Percentiles rank a stretch among this genome's conserved stretches.
Evolutionary conservation across 2,329 filamentous ascomycete genomes (phyloP).

Genomic region (Sarocladium strictum): DNA sequence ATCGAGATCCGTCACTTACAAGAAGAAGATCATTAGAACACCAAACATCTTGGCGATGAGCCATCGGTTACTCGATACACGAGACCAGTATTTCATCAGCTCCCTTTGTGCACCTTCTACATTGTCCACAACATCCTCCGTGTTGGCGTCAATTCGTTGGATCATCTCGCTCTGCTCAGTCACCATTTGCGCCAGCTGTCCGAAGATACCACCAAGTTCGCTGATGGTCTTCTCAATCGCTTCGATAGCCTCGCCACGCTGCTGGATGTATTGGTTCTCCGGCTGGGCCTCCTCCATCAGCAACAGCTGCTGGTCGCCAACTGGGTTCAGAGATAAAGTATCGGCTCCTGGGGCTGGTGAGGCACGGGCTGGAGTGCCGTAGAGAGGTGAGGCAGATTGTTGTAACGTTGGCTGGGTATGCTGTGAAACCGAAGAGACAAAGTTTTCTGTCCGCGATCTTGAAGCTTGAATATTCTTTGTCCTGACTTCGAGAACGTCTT

Average conservation of each 20-base stretch:
- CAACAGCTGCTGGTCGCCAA: constrained; percentile 76
- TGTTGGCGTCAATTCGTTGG: constrained; percentile 93
- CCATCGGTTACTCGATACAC: constrained; percentile 93
- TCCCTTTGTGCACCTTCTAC: constrained; percentile 95
- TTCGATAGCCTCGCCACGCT: constrained; percentile 92
- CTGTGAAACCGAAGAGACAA: constrained; percentile 82
- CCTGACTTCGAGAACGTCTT: constrained; percentile 90
- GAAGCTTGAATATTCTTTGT: constrained; percentile 98
- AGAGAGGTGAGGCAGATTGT: constrained; percentile 78
- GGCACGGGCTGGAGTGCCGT: constrained; percentile 67
- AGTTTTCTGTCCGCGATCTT: constrained; percentile 88
- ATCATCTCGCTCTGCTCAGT: constrained; percentile 98
- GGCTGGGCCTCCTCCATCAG: constrained; percentile 94
- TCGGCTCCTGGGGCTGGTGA: constrained; percentile 65
- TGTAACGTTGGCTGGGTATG: constrained; percentile 63
- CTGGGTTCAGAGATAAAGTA: constrained; percentile 75
- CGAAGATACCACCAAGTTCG: constrained; percentile 86
- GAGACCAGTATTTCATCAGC: constrained; percentile 92
- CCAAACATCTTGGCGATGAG: constrained; percentile 75
- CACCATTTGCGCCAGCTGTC: constrained; percentile 93
- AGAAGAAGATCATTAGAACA: constrained; percentile 90
- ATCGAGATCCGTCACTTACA: constrained; percentile 38
- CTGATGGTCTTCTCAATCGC: constrained; percentile 93
- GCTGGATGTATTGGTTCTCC: constrained; percentile 83
- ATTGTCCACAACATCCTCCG: constrained; percentile 96